A percentile compares a stretch with the other conserved stretches of the same genome.
Evolutionary conservation across 179 eudicot genomes (phyloP).

Genomic region (Heliamphora pulchella): DNA sequence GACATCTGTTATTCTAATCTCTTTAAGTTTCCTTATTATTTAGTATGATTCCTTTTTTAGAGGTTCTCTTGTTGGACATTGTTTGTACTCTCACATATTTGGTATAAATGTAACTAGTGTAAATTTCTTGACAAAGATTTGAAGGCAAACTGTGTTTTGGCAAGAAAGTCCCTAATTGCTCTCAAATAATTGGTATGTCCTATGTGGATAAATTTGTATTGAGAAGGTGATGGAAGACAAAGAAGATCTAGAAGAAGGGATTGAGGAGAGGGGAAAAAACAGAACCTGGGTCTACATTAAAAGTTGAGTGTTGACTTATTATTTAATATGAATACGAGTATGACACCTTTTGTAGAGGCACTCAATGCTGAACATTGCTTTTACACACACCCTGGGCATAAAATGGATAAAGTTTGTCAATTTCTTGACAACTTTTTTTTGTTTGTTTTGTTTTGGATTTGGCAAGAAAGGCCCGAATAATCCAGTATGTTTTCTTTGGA

Average conservation of each 20-base stretch:
- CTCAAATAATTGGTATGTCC: not conserved
- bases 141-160: not conserved
- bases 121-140: not conserved
- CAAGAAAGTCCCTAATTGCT: not conserved
- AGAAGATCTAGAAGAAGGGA: not conserved
- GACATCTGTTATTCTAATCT: not conserved
- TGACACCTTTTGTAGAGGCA: not conserved
- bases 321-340: not conserved
- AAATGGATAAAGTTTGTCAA: not conserved
- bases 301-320: not conserved
- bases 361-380: not conserved
- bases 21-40: not conserved
- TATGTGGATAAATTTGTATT: not conserved
- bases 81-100: not conserved
- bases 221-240: not conserved
- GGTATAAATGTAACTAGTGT: not conserved
- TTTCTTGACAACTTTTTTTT: not conserved
- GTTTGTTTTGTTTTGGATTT: too few species aligned
- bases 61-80: not conserved
- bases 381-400: not conserved
- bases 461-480: not conserved
- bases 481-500: not conserved
- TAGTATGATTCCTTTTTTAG: not conserved
- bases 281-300: not conserved
- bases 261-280: not conserved